A percentile compares a stretch with the other conserved stretches of the same genome.
Conservation (phyloP, 306 rosid genomes). For the Inga laurina region DNA sequence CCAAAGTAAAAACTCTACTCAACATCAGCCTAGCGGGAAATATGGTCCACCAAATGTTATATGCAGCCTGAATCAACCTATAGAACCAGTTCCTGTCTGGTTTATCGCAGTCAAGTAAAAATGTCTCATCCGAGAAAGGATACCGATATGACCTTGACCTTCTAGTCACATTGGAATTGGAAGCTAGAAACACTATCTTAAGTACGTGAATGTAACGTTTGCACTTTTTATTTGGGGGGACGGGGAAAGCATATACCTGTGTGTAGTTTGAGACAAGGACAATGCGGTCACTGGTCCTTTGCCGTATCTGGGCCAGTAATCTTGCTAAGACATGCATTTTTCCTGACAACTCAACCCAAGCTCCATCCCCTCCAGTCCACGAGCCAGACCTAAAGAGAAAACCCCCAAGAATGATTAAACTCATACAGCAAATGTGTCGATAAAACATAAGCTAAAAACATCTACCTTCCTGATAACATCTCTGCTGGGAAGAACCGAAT, state of each 20-base stretch:
- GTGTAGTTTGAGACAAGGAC: conserved; percentile 98
- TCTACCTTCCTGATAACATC: conserved; percentile 92
- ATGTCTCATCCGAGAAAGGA: background rate
- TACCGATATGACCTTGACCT: conserved; percentile 9
- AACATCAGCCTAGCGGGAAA: conserved; percentile 18
- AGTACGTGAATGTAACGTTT: background rate
- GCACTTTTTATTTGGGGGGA: background rate
- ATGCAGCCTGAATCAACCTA: conserved; percentile 16
- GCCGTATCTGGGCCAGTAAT: conserved; percentile 82
- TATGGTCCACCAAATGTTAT: conserved; percentile 12
- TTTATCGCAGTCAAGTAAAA: conserved; percentile 20
- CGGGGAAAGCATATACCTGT: conserved; percentile 56
- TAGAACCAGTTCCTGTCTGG: conserved; percentile 1
- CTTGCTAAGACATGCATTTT: conserved; percentile 98
- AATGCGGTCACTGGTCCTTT: conserved; percentile 83
- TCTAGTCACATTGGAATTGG: background rate
- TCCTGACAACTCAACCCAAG: conserved; percentile 96
- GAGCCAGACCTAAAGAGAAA: conserved; percentile 73
- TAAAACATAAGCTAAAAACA: conserved; percentile 17
- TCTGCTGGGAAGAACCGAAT: conserved; percentile 86
- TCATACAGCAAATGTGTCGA: conserved; percentile 17
- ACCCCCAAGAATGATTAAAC: conserved; percentile 17
- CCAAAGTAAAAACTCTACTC: background rate
- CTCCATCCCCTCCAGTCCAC: conserved; percentile 92
- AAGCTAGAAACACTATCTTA: conserved; percentile 24